phyloP scores from a whole-genome alignment of 345 rosid species.

The Nephelium lappaceum region DNA sequence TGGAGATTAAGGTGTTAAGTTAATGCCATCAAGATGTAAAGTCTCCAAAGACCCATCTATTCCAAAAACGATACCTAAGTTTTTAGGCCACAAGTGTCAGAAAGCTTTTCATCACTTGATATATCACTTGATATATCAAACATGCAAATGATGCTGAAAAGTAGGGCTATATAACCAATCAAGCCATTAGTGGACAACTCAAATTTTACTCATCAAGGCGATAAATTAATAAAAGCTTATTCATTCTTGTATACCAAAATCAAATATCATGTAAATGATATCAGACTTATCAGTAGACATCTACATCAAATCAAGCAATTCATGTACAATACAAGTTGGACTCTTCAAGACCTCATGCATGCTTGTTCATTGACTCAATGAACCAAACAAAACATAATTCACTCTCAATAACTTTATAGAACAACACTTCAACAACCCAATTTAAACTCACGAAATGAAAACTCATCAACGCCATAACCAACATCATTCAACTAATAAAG shows the following conservation, averaged over 20 bases:
- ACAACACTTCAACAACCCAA: neutral
- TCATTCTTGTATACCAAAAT: neutral
- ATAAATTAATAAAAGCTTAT: neutral
- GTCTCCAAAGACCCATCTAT: neutral
- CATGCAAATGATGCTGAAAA: neutral
- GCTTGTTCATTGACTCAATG: neutral
- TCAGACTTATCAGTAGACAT: too few species aligned
- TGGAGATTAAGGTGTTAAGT: neutral
- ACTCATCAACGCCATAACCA: neutral
- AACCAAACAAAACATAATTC: neutral
- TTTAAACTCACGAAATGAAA: neutral
- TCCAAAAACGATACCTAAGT: neutral
- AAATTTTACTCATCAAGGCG: neutral
- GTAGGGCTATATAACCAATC: neutral
- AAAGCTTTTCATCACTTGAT: neutral
- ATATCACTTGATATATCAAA: too few species aligned
- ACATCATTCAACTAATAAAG: neutral
- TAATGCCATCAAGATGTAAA: neutral
- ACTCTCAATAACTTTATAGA: neutral
- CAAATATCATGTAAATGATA: neutral
- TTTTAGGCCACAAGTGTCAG: neutral
- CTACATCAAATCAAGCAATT: neutral
- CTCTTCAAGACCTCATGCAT: too few species aligned
- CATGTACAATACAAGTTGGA: too few species aligned
- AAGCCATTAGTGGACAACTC: neutral